Evolutionary conservation across 2,329 filamentous ascomycete genomes (phyloP).

Genomic region (Harringtonia lauricola): DNA sequence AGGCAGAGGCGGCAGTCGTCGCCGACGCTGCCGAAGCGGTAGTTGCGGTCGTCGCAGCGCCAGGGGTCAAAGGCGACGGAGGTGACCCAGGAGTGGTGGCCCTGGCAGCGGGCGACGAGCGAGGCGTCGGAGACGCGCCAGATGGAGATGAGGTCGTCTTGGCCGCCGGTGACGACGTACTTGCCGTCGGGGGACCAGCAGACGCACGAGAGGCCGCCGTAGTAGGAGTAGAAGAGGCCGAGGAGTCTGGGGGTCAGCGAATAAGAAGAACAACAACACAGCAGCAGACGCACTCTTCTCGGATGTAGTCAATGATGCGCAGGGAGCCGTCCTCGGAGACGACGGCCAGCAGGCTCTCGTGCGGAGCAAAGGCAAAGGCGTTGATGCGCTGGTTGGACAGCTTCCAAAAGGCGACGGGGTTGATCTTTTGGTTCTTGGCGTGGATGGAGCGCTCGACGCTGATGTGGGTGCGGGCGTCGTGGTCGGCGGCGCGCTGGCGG

Average conservation of each 20-base stretch:
- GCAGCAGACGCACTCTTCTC: slow-evolving; percentile 58
- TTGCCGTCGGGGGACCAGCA: slow-evolving; percentile 97
- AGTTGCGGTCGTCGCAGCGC: slow-evolving; percentile 91
- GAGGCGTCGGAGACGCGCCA: slow-evolving; percentile 80
- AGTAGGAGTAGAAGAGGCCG: slow-evolving; percentile 82
- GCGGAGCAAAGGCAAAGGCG: slow-evolving; percentile 83
- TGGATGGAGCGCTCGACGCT: slow-evolving; percentile 83
- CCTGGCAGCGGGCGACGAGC: slow-evolving; percentile 84
- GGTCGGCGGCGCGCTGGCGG: slow-evolving; percentile 34
- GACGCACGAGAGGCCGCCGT: slow-evolving; percentile 83
- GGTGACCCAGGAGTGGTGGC: slow-evolving; percentile 92
- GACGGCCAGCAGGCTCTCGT: slow-evolving; percentile 75
- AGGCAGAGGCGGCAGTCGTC: slow-evolving; percentile 84
- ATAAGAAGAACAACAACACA: not conserved
- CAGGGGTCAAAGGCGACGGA: slow-evolving; percentile 92
- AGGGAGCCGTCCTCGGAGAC: slow-evolving; percentile 87
- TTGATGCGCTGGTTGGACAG: slow-evolving; percentile 85
- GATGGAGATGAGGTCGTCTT: slow-evolving; percentile 92
- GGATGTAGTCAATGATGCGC: slow-evolving; percentile 81
- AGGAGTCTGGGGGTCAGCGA: slow-evolving; percentile 47
- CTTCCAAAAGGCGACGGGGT: slow-evolving; percentile 89
- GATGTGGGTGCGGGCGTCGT: slow-evolving; percentile 34
- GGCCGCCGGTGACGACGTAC: slow-evolving; percentile 88
- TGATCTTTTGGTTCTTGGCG: slow-evolving; percentile 85
- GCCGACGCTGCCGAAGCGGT: slow-evolving; percentile 90